Percentiles rank a stretch among this genome's conserved stretches.
Conservation (phyloP, 192 early-diverging fungal genomes). For the Haplosporangium gracile region DNA sequence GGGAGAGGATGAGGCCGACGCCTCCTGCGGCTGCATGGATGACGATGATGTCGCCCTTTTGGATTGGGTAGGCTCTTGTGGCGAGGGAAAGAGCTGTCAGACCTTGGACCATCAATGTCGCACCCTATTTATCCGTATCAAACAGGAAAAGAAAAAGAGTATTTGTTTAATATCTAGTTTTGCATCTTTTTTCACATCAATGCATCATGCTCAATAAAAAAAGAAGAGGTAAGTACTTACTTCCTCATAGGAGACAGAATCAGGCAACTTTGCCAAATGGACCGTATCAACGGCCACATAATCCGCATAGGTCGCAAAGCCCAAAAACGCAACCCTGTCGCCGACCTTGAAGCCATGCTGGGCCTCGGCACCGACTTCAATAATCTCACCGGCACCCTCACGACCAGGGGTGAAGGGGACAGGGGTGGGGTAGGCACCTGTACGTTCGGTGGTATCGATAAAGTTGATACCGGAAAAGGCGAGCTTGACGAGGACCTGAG, state of each 20-base stretch:
- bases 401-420: conserved; percentile 78
- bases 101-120: conserved; percentile 74
- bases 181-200: too few relatives aligned
- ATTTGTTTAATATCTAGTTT: neutral
- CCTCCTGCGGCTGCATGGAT: conserved; percentile 93
- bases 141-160: neutral
- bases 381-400: conserved; percentile 85
- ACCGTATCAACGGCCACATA: conserved; percentile 64
- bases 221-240: conserved; percentile 27
- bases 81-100: conserved; percentile 83
- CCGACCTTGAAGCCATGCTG: conserved; percentile 73
- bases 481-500: conserved; percentile 79
- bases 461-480: conserved; percentile 84
- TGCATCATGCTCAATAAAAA: too few relatives aligned
- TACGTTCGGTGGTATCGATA: conserved; percentile 89
- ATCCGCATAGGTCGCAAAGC: conserved; percentile 76
- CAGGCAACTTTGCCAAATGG: conserved; percentile 56
- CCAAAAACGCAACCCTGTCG: conserved; percentile 83
- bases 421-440: conserved; percentile 71
- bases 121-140: neutral
- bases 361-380: conserved; percentile 68
- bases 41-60: conserved; percentile 79
- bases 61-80: conserved; percentile 73
- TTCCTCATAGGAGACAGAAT: conserved; percentile 10
- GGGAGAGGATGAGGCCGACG: conserved; percentile 81